Percentiles rank a stretch among this genome's conserved stretches.
phyloP scores from a whole-genome alignment of 2,329 filamentous ascomycete genomes.

The Hymenoscyphus occultus region DNA sequence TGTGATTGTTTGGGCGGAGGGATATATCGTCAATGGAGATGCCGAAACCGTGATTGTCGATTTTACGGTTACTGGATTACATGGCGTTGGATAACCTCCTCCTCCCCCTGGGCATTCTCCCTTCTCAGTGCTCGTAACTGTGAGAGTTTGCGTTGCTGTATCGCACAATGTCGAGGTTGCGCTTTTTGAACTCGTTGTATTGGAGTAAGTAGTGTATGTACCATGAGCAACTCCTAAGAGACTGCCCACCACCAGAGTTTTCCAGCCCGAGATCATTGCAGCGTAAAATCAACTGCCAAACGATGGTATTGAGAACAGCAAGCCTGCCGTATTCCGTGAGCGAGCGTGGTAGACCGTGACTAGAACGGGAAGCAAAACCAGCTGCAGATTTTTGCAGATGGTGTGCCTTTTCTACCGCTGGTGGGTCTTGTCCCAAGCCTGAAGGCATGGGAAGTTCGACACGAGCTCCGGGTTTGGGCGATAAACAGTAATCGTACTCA shows the following conservation, averaged over 20 bases:
- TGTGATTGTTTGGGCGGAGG: neutral
- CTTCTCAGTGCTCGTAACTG: neutral
- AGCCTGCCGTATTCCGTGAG: slow-evolving; percentile 26
- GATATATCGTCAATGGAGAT: neutral
- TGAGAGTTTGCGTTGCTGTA: neutral
- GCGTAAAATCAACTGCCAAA: slow-evolving; percentile 18
- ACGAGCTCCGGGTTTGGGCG: slow-evolving; percentile 16
- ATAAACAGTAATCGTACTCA: slow-evolving; percentile 15
- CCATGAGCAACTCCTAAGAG: slow-evolving; percentile 22
- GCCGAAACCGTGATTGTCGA: neutral
- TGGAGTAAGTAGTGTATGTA: neutral
- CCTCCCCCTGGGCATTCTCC: neutral
- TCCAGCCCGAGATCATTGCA: slow-evolving; percentile 23
- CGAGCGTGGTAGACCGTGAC: slow-evolving; percentile 24
- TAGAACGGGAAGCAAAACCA: slow-evolving; percentile 25
- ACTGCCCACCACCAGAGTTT: slow-evolving; percentile 20
- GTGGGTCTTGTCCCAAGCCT: slow-evolving; percentile 22
- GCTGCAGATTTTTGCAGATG: slow-evolving; percentile 21
- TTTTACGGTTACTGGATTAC: neutral
- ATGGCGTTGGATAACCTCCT: neutral
- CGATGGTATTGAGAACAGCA: slow-evolving; percentile 27
- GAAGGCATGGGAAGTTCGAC: slow-evolving; percentile 19
- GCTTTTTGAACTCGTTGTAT: slow-evolving; percentile 5
- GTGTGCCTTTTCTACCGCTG: slow-evolving; percentile 27
- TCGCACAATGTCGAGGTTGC: neutral